Evolutionary conservation across 2,329 filamentous ascomycete species (phyloP).

Genomic region (Colletotrichum australisinense): DNA sequence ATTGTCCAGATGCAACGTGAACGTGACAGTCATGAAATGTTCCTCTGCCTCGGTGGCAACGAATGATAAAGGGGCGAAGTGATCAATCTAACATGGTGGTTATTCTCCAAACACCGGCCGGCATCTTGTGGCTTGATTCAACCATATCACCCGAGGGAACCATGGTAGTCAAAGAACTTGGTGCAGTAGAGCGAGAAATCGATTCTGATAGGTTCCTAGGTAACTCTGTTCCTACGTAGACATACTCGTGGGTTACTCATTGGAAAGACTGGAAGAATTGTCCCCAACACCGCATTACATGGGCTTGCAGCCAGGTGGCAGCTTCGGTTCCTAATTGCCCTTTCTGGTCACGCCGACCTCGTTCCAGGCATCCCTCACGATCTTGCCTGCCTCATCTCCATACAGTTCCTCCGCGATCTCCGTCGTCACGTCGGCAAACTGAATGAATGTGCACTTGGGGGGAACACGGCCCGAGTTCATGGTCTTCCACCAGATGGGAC

Average conservation of each 20-base stretch:
- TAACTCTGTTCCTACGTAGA: not conserved
- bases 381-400: slow-evolving; percentile 53
- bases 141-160: not conserved
- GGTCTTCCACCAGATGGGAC: slow-evolving; percentile 64
- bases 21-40: not conserved
- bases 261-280: not conserved
- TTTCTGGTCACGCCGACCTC: slow-evolving; percentile 55
- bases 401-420: slow-evolving; percentile 57
- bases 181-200: not conserved
- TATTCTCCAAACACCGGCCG: too few relatives aligned
- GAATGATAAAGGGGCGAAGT: too few relatives aligned
- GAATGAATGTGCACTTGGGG: slow-evolving; percentile 54
- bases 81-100: too few relatives aligned
- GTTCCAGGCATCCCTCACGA: slow-evolving; percentile 59
- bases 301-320: not conserved
- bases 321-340: slow-evolving; percentile 18
- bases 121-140: too few relatives aligned
- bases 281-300: not conserved
- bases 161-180: not conserved
- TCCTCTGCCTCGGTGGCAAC: too few relatives aligned
- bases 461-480: slow-evolving; percentile 57
- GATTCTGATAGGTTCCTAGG: not conserved
- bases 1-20: not conserved
- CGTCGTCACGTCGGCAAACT: slow-evolving; percentile 62
- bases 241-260: not conserved